Conservation (phyloP, 306 rosid genomes). For the Malus orientalis region DNA sequence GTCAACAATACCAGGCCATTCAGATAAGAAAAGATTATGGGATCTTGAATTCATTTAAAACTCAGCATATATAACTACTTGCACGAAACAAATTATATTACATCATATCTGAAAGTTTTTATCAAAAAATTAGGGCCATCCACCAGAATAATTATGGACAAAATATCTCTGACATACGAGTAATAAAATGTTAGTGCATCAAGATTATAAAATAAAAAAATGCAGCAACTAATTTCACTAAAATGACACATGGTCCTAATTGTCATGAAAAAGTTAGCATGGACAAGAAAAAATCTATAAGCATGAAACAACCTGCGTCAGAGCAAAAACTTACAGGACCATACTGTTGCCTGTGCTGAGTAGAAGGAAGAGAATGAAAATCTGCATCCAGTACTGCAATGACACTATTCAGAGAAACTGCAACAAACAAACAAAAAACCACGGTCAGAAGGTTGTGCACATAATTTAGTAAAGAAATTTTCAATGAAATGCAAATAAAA, state of each 20-base stretch:
- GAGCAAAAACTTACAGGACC: slow-evolving; percentile 81
- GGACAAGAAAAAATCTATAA: no score
- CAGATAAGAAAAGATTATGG: background rate
- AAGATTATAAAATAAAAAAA: background rate
- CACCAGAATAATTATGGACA: background rate
- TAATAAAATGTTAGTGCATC: background rate
- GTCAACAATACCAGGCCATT: background rate
- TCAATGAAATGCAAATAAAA: background rate
- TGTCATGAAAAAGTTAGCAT: background rate
- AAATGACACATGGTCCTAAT: background rate
- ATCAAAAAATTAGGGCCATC: background rate
- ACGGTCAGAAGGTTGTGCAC: slow-evolving; percentile 5
- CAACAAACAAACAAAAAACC: slow-evolving; percentile 23
- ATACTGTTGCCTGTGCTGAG: slow-evolving; percentile 91
- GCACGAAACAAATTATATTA: background rate
- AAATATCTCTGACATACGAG: background rate
- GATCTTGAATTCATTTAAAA: background rate
- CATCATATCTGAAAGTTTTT: background rate
- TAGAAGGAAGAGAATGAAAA: slow-evolving; percentile 94
- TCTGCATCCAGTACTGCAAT: slow-evolving; percentile 99
- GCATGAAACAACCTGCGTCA: background rate
- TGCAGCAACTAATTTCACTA: background rate
- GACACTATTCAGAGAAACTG: slow-evolving; percentile 91
- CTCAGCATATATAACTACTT: background rate
- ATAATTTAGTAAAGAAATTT: background rate